Evolutionary conservation across 2,329 filamentous ascomycete genomes (phyloP), one percentile per base, ranked within the genome.

Genomic region (Cladobotryum mycophilum): DNA sequence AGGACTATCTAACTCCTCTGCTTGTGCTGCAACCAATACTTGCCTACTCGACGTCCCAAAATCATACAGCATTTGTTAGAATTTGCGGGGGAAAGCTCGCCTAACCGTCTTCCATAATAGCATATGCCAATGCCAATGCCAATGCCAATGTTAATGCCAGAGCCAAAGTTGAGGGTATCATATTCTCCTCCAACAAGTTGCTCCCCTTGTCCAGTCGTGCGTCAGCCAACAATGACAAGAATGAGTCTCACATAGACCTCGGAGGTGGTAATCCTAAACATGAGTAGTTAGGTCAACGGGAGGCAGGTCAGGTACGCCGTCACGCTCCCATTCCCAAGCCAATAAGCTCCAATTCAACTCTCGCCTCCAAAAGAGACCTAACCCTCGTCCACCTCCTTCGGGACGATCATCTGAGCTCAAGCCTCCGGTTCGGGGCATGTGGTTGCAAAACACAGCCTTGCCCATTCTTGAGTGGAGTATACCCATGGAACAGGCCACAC

Each of bases 401-500:
- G 76, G 74, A 58, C 80, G 79, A 64, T 82, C 79, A 67, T 95
- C 89, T 18, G 89, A 85, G 61, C 85, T 86, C 71, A 96, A 76
- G 41, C 89, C 91, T 45, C 92, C 92, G 12, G 88, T 95, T 56
- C 81, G 72, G 43, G 80, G 79, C 86, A 95, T 93, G 49, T 88
- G 81, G 55, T 84, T 78, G 56, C 81, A 82, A 69, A 96, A 95
- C 37, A 95, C 79, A 47, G 91, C 87, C 48, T 86, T 84, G 41
- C 88, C 85, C 77, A 99, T 96, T 46, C 93, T 82, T 8, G 92
- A 96, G 65, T 97, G 91, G 18, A 97, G 76, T 59, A 97, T 86
- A 1, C 89, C 93, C 93, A 97, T 97, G 35, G 88, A 89, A 70
- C 93, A 99, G 81, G 95, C 95, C 53, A 95, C 81, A 65, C 93